These are phyloP conservation scores for Rhynchospora breviuscula DNA, from an alignment of 176 grass and related monocot species.

Conservation along the genomic window DNA sequence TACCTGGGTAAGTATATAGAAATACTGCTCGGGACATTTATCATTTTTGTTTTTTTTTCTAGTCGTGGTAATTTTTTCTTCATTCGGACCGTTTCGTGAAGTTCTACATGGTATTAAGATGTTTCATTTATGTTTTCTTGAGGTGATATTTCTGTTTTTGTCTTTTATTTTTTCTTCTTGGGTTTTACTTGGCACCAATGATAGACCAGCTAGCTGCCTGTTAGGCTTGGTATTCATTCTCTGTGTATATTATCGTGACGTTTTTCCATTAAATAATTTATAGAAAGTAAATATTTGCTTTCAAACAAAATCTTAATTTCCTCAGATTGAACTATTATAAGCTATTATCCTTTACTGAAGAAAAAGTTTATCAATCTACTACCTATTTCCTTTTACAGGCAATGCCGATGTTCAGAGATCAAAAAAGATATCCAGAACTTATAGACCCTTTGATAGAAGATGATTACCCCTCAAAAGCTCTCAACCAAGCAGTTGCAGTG, in stretches of 20 bases:
- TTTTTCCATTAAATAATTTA: neutral
- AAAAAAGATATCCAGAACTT: slow-evolving; percentile 78
- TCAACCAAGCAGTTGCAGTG: slow-evolving; percentile 87
- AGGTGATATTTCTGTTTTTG: neutral
- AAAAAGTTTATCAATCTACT: neutral
- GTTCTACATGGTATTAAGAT: neutral
- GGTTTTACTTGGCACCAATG: neutral
- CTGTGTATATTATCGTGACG: neutral
- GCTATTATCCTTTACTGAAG: neutral
- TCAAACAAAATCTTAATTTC: neutral
- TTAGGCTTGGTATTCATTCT: neutral
- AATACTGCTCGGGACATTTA: neutral
- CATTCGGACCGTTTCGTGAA: neutral
- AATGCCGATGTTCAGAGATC: slow-evolving; percentile 78
- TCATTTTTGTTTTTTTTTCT: neutral
- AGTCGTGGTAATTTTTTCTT: neutral
- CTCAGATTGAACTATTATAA: neutral
- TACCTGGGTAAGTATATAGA: slow-evolving; percentile 55
- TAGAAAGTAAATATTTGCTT: neutral
- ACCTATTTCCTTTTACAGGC: slow-evolving; percentile 33
- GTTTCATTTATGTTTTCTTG: neutral
- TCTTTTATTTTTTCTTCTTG: neutral
- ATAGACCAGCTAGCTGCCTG: neutral
- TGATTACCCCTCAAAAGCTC: slow-evolving; percentile 55
- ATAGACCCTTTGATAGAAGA: slow-evolving; percentile 65